A percentile compares a stretch with the other conserved stretches of the same genome.
Evolutionary conservation across 2,329 filamentous ascomycete genomes (phyloP).

Genomic region (Verruconis gallopava): DNA sequence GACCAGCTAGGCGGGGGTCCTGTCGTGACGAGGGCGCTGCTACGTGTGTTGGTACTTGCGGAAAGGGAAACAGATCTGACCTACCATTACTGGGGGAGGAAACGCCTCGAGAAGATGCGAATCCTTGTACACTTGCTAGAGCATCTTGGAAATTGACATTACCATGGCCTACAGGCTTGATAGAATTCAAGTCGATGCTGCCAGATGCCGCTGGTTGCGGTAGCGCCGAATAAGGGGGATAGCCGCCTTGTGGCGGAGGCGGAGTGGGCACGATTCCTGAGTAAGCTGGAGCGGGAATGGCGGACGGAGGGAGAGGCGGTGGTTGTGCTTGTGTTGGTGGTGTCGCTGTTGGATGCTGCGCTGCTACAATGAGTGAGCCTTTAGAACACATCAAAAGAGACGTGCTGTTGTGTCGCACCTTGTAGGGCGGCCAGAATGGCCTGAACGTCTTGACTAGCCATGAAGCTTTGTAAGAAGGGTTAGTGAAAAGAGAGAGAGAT

Average conservation of each 20-base stretch:
- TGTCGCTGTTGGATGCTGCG: constrained; percentile 2
- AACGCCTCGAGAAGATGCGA: constrained; percentile 67
- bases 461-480: no score
- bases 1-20: constrained; percentile 37
- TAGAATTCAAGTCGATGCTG: constrained; percentile 65
- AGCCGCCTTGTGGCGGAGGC: not conserved
- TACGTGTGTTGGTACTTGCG: constrained; percentile 11
- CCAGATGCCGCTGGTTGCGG: constrained; percentile 62
- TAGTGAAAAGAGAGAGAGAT: no score
- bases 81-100: constrained; percentile 11
- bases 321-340: constrained; percentile 4
- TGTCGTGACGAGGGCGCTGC: constrained; percentile 18
- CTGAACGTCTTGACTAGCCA: constrained; percentile 9
- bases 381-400: not conserved
- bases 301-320: not conserved
- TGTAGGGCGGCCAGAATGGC: constrained; percentile 11
- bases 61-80: constrained; percentile 18
- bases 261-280: not conserved
- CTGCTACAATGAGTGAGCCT: not conserved
- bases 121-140: constrained; percentile 71
- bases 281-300: not conserved
- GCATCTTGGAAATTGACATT: constrained; percentile 75
- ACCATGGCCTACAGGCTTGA: constrained; percentile 67
- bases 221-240: constrained; percentile 20
- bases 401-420: not conserved